Evolutionary conservation across 2,329 filamentous ascomycete species (phyloP), one percentile per base, ranked within the genome.

Genomic region (Tolypocladium tundrense): DNA sequence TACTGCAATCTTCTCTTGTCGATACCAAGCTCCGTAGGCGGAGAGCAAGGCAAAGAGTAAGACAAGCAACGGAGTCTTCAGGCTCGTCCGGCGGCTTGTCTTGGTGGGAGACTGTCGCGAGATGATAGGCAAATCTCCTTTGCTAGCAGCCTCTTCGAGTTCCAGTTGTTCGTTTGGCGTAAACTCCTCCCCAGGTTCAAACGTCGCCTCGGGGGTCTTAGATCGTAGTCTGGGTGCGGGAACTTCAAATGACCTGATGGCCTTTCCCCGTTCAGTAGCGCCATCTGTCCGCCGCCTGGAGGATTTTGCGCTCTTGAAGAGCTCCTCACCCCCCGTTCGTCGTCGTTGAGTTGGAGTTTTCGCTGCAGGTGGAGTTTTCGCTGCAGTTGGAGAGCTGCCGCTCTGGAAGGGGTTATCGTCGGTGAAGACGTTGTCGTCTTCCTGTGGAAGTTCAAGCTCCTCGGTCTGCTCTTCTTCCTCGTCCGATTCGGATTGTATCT

Each of bases 341-440:
- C 81, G 76, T 48, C 81, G 79, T 59, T 74, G 73, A 62, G 69
- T 74, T 27, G 81, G 74, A 35, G 77, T 76, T 69, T 76, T 77
- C 35, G 78, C 72, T 1, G 72, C 71, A 7, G 80, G 24, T 31
- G 81, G 74, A 35, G 77, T 76, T 69, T 76, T 77, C 35, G 78
- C 72, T 1, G 72, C 71, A 7, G 80, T 72, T 1, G 90, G 86
- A 11, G 90, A 88, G 70, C 87, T 88, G 45, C 91, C 88, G 68
- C 88, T 90, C 70, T 97, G 93, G 69, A 97, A 97, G 0, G 93
- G 92, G 67, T 97, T 97, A 57, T 97, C 91, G 64, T 87, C 82
- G 1, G 88, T 91, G 72, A 97, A 97, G 39, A 88, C 87, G 66
- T 80, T 88, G 40, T 64, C 63, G 5, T 62, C 63, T 19, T 60